Conservation (phyloP, 2,329 filamentous ascomycete species). For the Hymenoscyphus infarciens region DNA sequence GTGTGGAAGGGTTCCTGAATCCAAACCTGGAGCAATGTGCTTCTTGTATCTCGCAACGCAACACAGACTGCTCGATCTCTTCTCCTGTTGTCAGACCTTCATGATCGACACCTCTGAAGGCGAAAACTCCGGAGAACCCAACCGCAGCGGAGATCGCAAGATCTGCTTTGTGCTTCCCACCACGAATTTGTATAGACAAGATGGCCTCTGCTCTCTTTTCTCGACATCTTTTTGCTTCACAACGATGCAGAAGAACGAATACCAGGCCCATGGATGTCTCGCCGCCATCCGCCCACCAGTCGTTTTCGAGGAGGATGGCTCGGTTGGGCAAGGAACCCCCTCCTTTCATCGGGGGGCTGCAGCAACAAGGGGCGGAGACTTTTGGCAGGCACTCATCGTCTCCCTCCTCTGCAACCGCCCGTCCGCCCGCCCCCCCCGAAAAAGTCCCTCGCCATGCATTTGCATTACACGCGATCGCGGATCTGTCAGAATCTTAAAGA, state of each 20-base stretch:
- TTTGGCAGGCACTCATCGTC: constrained; percentile 17
- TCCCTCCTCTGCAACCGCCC: constrained; percentile 20
- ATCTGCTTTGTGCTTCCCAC: not conserved
- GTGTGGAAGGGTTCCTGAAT: constrained; percentile 13
- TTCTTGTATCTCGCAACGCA: not conserved
- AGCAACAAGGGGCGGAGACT: constrained; percentile 14
- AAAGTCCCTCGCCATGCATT: constrained; percentile 20
- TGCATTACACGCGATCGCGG: constrained; percentile 20
- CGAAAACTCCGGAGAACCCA: not conserved
- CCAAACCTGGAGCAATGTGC: not conserved
- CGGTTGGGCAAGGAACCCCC: not conserved
- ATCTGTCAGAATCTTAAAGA: constrained; percentile 7
- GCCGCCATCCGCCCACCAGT: constrained; percentile 7
- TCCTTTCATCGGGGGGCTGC: constrained; percentile 16
- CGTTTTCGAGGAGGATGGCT: not conserved
- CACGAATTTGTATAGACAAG: constrained; percentile 1
- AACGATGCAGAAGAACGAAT: constrained; percentile 4
- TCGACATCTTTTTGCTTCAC: not conserved
- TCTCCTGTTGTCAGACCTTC: constrained; percentile 9
- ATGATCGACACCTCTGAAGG: not conserved
- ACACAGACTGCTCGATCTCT: constrained; percentile 6
- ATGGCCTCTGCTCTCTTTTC: not conserved
- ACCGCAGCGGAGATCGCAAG: not conserved
- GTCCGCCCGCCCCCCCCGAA: constrained; percentile 15
- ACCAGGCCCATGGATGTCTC: constrained; percentile 23